These are phyloP conservation scores for Phytophthora boehmeriae DNA, from an alignment of 352 stramenopile genomes.

Conservation along the genomic window DNA sequence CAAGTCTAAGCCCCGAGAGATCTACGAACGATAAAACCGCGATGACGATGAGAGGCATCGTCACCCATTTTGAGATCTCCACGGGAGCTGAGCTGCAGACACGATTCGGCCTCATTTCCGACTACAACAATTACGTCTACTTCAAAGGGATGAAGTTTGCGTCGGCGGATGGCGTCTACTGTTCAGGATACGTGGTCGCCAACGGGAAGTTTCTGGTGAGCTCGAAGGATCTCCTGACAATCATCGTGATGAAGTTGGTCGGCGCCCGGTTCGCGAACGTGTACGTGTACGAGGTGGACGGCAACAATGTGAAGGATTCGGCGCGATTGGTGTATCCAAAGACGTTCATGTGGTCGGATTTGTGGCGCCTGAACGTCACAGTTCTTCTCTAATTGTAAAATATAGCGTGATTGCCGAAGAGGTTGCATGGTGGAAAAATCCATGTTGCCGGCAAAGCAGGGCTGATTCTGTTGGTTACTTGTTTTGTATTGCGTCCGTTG, in stretches of 20 bases:
- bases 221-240: conserved; percentile 19
- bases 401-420: no score
- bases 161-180: conserved; percentile 30
- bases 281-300: conserved; percentile 30
- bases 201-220: conserved; percentile 32
- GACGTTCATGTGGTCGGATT: conserved; percentile 18
- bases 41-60: conserved; percentile 1
- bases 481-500: no score
- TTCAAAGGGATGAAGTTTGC: conserved; percentile 38
- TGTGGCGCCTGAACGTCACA: conserved; percentile 16
- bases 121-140: conserved; percentile 30
- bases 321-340: conserved; percentile 25
- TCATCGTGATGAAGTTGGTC: conserved; percentile 29
- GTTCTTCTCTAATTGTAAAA: conserved; percentile 10
- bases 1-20: not conserved
- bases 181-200: conserved; percentile 30
- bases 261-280: conserved; percentile 10
- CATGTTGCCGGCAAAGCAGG: no score
- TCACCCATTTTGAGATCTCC: conserved; percentile 21
- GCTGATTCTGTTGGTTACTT: no score
- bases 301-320: conserved; percentile 23
- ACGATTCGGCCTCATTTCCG: conserved; percentile 29
- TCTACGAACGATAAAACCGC: not conserved
- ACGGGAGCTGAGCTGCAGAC: conserved; percentile 19
- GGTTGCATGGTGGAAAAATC: no score